phyloP scores from a whole-genome alignment of 1,284 basidiomycete species.

The Austroboletus rostrupii region DNA sequence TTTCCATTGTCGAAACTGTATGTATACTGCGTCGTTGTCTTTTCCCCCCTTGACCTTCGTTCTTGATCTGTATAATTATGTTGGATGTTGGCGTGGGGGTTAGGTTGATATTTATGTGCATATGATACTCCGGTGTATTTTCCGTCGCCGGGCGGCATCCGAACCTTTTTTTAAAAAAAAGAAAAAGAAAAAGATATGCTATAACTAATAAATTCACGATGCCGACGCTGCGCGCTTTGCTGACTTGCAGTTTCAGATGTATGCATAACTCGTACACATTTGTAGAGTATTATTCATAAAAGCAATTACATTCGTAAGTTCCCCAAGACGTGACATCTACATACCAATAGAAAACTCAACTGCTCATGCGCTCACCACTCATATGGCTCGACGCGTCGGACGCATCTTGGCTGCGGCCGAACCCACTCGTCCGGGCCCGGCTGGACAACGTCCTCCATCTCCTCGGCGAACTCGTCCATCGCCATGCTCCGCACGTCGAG shows the following conservation, averaged over 20 bases:
- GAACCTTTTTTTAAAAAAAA: no score
- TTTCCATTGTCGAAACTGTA: background rate
- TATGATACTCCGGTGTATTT: background rate
- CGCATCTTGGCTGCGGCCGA: conserved; percentile 23
- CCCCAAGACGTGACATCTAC: no score
- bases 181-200: no score
- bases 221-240: no score
- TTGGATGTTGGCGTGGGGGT: background rate
- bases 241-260: no score
- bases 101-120: background rate
- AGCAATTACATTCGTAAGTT: no score
- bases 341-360: no score
- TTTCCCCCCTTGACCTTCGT: background rate
- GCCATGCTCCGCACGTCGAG: background rate
- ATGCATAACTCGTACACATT: no score
- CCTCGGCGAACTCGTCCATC: background rate
- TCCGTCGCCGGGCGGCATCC: background rate
- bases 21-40: background rate
- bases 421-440: conserved; percentile 18
- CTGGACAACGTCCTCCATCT: background rate
- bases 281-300: no score
- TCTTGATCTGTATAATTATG: background rate
- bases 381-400: conserved; percentile 16
- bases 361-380: background rate
- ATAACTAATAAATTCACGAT: no score